Evolutionary conservation across 192 early-diverging fungal species (phyloP).

Genomic region (Entomortierella lignicola): DNA sequence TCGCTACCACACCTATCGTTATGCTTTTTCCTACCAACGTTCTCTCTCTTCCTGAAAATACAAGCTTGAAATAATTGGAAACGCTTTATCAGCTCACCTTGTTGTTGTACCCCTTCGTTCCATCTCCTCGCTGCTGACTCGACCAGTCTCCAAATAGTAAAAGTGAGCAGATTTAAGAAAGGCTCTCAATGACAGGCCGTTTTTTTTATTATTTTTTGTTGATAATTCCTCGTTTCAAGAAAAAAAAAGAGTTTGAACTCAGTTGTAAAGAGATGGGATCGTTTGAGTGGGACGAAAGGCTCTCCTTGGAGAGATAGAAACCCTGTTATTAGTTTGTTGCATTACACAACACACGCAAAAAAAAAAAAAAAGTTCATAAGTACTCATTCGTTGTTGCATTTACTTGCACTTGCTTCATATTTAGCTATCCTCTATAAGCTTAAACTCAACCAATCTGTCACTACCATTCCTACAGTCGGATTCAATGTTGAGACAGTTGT

Average conservation of each 20-base stretch:
- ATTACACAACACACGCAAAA: slow-evolving; percentile 2
- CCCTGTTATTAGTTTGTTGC: background rate
- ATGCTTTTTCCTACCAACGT: too few relatives aligned
- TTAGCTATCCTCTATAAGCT: slow-evolving; percentile 97
- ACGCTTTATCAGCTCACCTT: background rate
- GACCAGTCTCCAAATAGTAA: slow-evolving; percentile 2
- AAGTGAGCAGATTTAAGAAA: slow-evolving; percentile 2
- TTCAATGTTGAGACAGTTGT: slow-evolving; percentile 91
- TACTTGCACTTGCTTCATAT: background rate
- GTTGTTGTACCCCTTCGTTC: background rate
- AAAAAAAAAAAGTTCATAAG: too few relatives aligned
- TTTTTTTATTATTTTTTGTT: slow-evolving; percentile 3
- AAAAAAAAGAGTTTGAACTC: background rate
- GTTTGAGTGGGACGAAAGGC: background rate
- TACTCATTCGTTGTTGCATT: background rate
- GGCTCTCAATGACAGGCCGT: slow-evolving; percentile 31
- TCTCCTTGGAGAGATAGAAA: background rate
- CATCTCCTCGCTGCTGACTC: slow-evolving; percentile 4
- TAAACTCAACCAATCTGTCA: slow-evolving; percentile 97
- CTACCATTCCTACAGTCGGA: slow-evolving; percentile 97
- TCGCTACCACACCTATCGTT: too few relatives aligned
- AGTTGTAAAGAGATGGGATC: background rate
- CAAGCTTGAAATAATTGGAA: background rate
- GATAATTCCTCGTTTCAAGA: slow-evolving; percentile 18
- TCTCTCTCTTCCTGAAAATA: too few relatives aligned